These are phyloP conservation scores for Metarhizium anisopliae DNA, from an alignment of 2,329 filamentous ascomycete genomes.

Conservation along the genomic window DNA sequence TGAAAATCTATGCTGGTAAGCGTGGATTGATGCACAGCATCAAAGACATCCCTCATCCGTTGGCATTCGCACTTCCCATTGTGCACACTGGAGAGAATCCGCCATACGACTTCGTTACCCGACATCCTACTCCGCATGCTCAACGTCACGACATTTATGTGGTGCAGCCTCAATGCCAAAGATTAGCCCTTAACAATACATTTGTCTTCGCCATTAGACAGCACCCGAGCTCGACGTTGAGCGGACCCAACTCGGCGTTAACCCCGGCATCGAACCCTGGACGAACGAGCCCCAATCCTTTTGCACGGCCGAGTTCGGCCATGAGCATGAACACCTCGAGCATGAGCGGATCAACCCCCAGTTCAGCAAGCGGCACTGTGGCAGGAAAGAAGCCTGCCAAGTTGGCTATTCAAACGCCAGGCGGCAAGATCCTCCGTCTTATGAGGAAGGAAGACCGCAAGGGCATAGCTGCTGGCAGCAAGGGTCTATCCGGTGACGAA, in stretches of 20 bases:
- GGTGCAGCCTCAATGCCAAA: slow-evolving; percentile 85
- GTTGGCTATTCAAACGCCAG: slow-evolving; percentile 86
- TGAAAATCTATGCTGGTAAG: slow-evolving; percentile 91
- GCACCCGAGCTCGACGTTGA: slow-evolving; percentile 57
- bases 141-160: slow-evolving; percentile 96
- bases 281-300: slow-evolving; percentile 49
- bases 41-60: slow-evolving; percentile 87
- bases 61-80: slow-evolving; percentile 84
- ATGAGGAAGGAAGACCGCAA: slow-evolving; percentile 70
- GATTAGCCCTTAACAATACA: slow-evolving; percentile 87
- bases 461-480: slow-evolving; percentile 37
- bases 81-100: slow-evolving; percentile 89
- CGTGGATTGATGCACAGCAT: slow-evolving; percentile 95
- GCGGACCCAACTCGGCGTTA: slow-evolving; percentile 24
- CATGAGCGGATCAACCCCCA: slow-evolving; percentile 48
- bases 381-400: slow-evolving; percentile 80
- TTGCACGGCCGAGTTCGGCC: slow-evolving; percentile 50
- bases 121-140: slow-evolving; percentile 95
- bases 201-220: slow-evolving; percentile 96
- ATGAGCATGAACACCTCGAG: slow-evolving; percentile 56
- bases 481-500: slow-evolving; percentile 36
- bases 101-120: slow-evolving; percentile 82
- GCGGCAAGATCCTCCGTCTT: slow-evolving; percentile 85
- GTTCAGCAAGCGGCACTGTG: slow-evolving; percentile 41
- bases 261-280: slow-evolving; percentile 40